These are phyloP conservation scores for Chlorella ohadii DNA, from an alignment of 139 green algal genomes.

Conservation along the genomic window DNA sequence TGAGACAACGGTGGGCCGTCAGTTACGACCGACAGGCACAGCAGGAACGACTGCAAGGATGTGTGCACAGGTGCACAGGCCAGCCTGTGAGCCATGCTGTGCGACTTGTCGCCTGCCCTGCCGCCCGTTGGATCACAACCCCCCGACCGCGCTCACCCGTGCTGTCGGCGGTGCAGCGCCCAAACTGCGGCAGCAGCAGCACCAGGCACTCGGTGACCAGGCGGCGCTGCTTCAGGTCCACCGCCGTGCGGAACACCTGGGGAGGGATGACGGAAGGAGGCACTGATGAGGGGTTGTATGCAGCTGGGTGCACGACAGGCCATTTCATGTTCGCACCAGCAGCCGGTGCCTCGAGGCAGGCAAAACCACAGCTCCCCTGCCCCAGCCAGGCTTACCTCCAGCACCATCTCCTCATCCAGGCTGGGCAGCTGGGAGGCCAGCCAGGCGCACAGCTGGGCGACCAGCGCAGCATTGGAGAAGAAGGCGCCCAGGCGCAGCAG, in stretches of 20 bases:
- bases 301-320: too few species aligned
- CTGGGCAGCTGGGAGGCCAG: background rate
- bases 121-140: too few species aligned
- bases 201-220: slow-evolving; percentile 16
- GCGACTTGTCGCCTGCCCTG: too few species aligned
- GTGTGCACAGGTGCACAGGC: too few species aligned
- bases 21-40: too few species aligned
- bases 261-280: too few species aligned
- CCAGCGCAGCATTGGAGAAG: background rate
- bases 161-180: background rate
- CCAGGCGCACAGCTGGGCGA: background rate
- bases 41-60: too few species aligned
- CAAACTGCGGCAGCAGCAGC: slow-evolving; percentile 21
- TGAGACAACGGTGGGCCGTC: too few species aligned
- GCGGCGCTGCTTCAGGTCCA: background rate
- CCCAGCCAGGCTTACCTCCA: background rate
- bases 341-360: too few species aligned
- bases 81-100: too few species aligned
- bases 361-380: background rate
- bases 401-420: background rate
- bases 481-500: slow-evolving; percentile 2
- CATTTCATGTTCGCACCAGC: too few species aligned
- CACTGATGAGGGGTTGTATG: too few species aligned
- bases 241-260: slow-evolving; percentile 2
- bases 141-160: background rate